A percentile compares a stretch with the other conserved stretches of the same genome.
phyloP scores from a whole-genome alignment of 148 eudicot species.

The Chenopodium quinoa region DNA sequence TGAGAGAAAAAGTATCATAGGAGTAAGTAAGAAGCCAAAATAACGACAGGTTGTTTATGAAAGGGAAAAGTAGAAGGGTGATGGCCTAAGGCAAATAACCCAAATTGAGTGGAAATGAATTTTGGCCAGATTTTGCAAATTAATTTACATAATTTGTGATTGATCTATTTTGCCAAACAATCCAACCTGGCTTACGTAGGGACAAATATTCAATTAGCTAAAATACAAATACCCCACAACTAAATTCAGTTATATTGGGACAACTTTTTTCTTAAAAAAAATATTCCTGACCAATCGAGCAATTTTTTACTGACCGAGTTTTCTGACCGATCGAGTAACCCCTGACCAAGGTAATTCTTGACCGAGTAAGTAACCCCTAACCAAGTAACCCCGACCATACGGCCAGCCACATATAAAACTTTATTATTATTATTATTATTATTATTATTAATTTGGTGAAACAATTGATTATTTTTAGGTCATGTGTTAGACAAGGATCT shows the following conservation, averaged over 20 bases:
- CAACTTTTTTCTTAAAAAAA: background rate
- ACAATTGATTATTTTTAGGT: background rate
- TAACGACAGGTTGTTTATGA: conserved; percentile 8
- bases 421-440: too few species aligned
- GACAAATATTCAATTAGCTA: background rate
- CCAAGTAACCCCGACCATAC: too few species aligned
- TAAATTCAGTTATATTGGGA: background rate
- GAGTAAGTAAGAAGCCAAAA: conserved; percentile 8
- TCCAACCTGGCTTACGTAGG: conserved; percentile 1
- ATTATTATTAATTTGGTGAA: background rate
- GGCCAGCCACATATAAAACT: too few species aligned
- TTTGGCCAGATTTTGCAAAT: background rate
- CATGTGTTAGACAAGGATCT: background rate
- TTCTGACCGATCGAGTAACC: too few species aligned
- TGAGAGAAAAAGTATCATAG: background rate
- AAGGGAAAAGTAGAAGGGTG: conserved; percentile 13
- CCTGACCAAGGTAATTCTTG: too few species aligned
- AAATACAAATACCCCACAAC: background rate
- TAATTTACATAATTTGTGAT: background rate
- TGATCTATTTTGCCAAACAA: background rate
- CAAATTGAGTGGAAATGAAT: background rate
- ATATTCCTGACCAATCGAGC: too few species aligned
- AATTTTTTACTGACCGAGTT: too few species aligned
- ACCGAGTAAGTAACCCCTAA: too few species aligned
- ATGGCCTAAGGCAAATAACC: background rate